Percentiles rank a stretch among this genome's conserved stretches.
phyloP scores from a whole-genome alignment of 495 filamentous ascomycete genomes.

The Geopyxis carbonaria region DNA sequence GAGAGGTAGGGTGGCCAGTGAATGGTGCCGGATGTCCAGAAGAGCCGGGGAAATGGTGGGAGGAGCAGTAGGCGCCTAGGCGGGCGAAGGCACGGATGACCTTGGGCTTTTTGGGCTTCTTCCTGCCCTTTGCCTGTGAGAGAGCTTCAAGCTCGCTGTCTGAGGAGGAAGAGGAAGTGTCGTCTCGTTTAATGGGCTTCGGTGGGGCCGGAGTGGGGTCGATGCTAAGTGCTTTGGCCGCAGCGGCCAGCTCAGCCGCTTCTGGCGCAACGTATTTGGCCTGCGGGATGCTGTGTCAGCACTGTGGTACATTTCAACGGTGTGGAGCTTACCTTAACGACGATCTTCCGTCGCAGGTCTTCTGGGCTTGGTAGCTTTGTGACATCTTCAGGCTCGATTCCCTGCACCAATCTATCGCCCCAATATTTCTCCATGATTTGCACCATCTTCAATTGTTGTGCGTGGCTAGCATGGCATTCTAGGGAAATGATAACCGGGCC shows the following conservation, averaged over 20 bases:
- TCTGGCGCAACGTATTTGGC: slow-evolving; percentile 17
- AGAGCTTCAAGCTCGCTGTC: slow-evolving; percentile 19
- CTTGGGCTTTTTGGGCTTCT: slow-evolving; percentile 41
- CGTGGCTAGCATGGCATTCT: slow-evolving; percentile 62
- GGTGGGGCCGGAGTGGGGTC: neutral
- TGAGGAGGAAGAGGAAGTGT: slow-evolving; percentile 10
- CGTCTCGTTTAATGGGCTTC: neutral
- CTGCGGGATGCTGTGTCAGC: slow-evolving; percentile 4
- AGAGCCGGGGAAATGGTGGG: slow-evolving; percentile 51
- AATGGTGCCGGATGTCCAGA: slow-evolving; percentile 26
- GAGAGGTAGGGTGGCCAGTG: slow-evolving; percentile 35
- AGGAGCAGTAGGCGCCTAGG: slow-evolving; percentile 67
- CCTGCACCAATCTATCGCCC: slow-evolving; percentile 49
- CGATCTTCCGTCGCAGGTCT: slow-evolving; percentile 55
- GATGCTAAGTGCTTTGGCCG: neutral
- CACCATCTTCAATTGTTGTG: slow-evolving; percentile 78
- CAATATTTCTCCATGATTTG: slow-evolving; percentile 71
- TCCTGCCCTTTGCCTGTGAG: slow-evolving; percentile 12
- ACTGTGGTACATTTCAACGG: neutral
- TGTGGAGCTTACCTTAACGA: slow-evolving; percentile 54
- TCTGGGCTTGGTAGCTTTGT: slow-evolving; percentile 47
- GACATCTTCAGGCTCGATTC: slow-evolving; percentile 29
- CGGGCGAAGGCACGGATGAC: slow-evolving; percentile 55
- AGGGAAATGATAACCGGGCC: slow-evolving; percentile 76
- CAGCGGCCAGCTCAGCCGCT: neutral